Base-by-base conservation (phyloP, 192 early-diverging fungal species). In the Geranomyces variabilis region DNA sequence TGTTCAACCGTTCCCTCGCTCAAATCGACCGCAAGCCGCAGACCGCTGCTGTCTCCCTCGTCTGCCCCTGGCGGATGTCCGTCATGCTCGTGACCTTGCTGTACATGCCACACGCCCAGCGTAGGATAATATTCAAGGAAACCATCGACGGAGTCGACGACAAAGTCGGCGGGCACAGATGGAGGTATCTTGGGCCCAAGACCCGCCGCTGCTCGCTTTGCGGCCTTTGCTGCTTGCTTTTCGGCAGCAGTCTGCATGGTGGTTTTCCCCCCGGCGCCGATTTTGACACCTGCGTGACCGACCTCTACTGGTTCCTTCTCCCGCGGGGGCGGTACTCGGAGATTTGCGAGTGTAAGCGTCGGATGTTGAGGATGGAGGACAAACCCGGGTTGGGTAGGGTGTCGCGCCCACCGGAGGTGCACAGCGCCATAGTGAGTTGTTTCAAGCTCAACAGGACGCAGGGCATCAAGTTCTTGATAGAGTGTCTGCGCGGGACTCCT, bases 1-100 rank as follows among this genome's bases (percentile, higher is more conserved):
- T 71, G 57, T 45, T 84, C 83, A 0, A 84, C 61, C 5, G 76
- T 73, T 0, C 83, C 83, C 63, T 78, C 75, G 14, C 49, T 49
- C 19, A 33, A 53, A 15, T 82, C 80, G 2, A 75, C 29, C 17
- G 29, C 58, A 34, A 60, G 17, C 29, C 31, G 17, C 21, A 60
- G 58, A 8, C n/a, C 51, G 31, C 29, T 7, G 51, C 7, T 8
- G 51, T 55, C 15, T 7, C 19, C 19, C 6, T n/a, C 26, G 21
- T 55, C 21, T 3, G 15, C 21, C 19, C 21, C 12, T 7, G 58
- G 58, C 58, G 5, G 13, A 60, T 31, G 7, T 3, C 7, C 24
- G 17, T 53, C 51, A 17, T 53, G n/a, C 4, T 53, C 51, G 51
- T 53, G n/a, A 67, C 44, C 12, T 33, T 53, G 68, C 53, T 75